Conservation (phyloP, 148 eudicot species). For the Persicaria tinctoria region DNA sequence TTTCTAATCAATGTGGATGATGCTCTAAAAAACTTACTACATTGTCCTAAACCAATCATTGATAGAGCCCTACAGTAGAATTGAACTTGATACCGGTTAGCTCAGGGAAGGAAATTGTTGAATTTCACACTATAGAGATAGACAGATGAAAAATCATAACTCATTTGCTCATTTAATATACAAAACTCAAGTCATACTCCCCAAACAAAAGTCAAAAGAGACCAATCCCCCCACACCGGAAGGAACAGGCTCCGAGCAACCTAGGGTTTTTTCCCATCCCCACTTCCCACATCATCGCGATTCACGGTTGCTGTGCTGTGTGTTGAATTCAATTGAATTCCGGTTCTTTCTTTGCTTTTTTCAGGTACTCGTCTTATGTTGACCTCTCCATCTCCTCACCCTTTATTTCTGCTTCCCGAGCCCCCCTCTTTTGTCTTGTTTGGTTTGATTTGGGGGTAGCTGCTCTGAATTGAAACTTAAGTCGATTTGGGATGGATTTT, state of each 20-base stretch:
- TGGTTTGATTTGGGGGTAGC: neutral
- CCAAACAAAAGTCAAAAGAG: neutral
- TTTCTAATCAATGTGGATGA: too few relatives aligned
- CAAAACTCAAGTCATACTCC: neutral
- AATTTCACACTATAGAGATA: neutral
- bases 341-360: neutral
- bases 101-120: slow-evolving; percentile 18
- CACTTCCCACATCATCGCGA: neutral
- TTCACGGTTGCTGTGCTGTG: neutral
- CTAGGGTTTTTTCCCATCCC: neutral
- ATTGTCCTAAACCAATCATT: too few relatives aligned
- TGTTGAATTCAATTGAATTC: neutral
- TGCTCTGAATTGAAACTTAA: neutral
- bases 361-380: neutral
- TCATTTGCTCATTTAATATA: too few relatives aligned
- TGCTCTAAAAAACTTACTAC: too few relatives aligned
- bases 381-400: neutral
- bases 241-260: neutral
- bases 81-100: too few relatives aligned
- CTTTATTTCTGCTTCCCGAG: neutral
- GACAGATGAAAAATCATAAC: neutral
- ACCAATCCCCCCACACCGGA: neutral
- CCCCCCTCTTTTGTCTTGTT: neutral
- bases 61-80: too few relatives aligned
- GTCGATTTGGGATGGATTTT: neutral